Evolutionary conservation across 1,139 yeast species (phyloP).

Genomic region (Geotrichum histeridarum): DNA sequence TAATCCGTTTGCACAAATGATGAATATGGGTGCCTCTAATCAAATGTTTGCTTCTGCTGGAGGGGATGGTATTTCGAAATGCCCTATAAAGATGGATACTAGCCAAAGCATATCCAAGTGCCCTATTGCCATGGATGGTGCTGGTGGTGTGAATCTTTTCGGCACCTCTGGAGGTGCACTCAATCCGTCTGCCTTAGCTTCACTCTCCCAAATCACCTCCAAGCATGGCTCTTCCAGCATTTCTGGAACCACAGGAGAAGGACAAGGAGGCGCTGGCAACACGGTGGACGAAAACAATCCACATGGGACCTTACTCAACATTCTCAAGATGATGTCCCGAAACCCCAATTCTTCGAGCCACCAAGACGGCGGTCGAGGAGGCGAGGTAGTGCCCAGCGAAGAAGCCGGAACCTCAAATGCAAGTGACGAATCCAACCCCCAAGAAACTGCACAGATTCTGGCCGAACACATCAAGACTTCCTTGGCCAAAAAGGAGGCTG

Average conservation of each 20-base stretch:
- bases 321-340: slow-evolving; percentile 20
- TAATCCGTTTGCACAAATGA: slow-evolving; percentile 10
- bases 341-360: slow-evolving; percentile 3
- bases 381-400: neutral
- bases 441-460: slow-evolving; percentile 18
- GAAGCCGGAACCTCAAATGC: neutral
- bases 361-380: neutral
- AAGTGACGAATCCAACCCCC: slow-evolving; percentile 8
- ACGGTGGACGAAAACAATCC: slow-evolving; percentile 17
- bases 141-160: slow-evolving; percentile 8
- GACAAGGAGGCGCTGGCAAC: neutral
- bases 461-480: slow-evolving; percentile 20
- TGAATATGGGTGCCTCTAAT: neutral
- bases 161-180: slow-evolving; percentile 11
- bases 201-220: slow-evolving; percentile 10
- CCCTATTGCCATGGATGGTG: slow-evolving; percentile 10
- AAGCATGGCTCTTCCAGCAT: neutral
- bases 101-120: slow-evolving; percentile 11
- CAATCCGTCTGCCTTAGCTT: slow-evolving; percentile 7
- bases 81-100: slow-evolving; percentile 14
- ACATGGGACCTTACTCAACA: slow-evolving; percentile 18
- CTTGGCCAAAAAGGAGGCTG: slow-evolving; percentile 20
- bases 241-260: neutral
- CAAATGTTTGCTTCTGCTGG: slow-evolving; percentile 4
- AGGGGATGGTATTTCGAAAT: slow-evolving; percentile 10